A percentile compares a stretch with the other conserved stretches of the same genome.
These are phyloP conservation scores for Sporothrix phasma DNA, from an alignment of 2,329 filamentous ascomycete genomes.

Conservation along the genomic window DNA sequence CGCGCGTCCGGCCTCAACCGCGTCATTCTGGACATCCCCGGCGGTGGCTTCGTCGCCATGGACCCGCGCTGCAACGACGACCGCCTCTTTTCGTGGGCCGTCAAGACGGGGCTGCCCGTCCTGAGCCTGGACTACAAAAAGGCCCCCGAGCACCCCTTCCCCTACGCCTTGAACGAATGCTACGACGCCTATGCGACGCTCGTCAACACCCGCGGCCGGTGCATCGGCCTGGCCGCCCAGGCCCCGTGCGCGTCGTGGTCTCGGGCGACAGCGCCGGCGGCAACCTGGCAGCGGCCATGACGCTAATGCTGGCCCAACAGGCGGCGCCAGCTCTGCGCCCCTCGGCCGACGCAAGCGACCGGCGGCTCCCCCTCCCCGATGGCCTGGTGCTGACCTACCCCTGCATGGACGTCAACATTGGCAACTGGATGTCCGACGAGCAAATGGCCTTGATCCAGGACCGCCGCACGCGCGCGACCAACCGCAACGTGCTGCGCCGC, in stretches of 20 bases:
- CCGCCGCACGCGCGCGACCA: conserved; percentile 64
- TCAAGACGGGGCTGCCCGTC: conserved; percentile 76
- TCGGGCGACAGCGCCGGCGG: conserved; percentile 76
- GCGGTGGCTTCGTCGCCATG: conserved; percentile 96
- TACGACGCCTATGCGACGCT: conserved; percentile 76
- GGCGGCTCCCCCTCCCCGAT: conserved; percentile 57
- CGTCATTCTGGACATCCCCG: conserved; percentile 80
- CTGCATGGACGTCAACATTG: conserved; percentile 90
- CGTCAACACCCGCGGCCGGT: conserved; percentile 60
- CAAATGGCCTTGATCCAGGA: conserved; percentile 93
- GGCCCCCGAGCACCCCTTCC: conserved; percentile 75
- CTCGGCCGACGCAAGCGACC: conserved; percentile 26
- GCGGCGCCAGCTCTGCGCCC: conserved; percentile 39
- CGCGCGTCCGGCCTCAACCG: conserved; percentile 60
- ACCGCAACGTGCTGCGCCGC: conserved; percentile 64
- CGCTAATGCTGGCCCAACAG: conserved; percentile 86
- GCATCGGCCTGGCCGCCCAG: conserved; percentile 62
- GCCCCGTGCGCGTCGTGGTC: conserved; percentile 58
- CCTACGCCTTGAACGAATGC: conserved; percentile 77
- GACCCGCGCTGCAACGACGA: conserved; percentile 89
- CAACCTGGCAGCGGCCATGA: conserved; percentile 69
- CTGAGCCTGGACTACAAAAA: conserved; percentile 87
- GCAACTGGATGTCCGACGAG: conserved; percentile 98
- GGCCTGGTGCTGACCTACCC: conserved; percentile 84
- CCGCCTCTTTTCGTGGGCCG: conserved; percentile 85